These are phyloP conservation scores for Citrus glauca DNA, from an alignment of 345 rosid genomes.

Conservation along the genomic window DNA sequence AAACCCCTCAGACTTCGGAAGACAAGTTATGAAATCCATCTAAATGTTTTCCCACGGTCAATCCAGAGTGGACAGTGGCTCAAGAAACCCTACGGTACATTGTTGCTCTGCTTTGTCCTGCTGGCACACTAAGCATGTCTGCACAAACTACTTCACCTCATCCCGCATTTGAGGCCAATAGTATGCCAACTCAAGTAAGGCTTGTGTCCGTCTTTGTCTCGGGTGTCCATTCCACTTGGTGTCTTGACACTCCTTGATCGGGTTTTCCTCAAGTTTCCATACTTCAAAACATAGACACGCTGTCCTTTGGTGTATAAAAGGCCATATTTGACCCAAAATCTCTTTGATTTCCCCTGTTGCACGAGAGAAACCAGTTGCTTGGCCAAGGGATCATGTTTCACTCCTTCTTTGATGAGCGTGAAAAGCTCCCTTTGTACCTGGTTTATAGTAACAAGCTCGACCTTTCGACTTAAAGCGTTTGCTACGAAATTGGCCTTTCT, in stretches of 20 bases:
- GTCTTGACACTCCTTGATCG: background rate
- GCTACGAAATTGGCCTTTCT: background rate
- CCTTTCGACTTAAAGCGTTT: background rate
- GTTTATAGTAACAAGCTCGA: fast-evolving
- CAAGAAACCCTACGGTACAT: fast-evolving
- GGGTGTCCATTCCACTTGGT: background rate
- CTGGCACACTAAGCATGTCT: background rate
- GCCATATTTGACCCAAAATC: background rate
- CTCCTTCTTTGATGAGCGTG: no score
- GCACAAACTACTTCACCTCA: background rate
- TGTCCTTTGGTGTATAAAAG: background rate
- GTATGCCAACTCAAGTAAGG: fast-evolving
- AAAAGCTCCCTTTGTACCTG: fast-evolving
- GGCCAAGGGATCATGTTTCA: no score
- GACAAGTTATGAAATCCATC: background rate
- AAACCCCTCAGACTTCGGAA: background rate
- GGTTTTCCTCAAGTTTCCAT: background rate
- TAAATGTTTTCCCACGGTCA: background rate
- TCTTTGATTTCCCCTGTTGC: background rate
- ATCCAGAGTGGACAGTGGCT: background rate
- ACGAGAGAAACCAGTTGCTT: background rate
- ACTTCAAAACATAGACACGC: background rate
- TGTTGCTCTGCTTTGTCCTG: background rate
- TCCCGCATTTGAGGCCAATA: background rate
- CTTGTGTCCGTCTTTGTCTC: fast-evolving